phyloP scores from a whole-genome alignment of 805 yeast species.

The Candida maltosa region DNA sequence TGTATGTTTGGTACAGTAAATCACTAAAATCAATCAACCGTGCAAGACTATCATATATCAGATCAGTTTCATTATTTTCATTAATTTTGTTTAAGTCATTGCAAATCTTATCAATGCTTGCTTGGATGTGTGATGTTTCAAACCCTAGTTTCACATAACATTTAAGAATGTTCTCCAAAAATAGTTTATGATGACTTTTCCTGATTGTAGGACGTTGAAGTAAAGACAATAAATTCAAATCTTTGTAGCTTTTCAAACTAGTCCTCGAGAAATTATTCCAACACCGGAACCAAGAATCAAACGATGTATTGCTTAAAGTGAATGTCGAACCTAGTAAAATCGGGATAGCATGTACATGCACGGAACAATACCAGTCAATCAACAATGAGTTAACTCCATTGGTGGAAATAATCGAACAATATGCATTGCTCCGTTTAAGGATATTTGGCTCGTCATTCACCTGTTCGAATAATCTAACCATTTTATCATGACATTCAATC shows the following conservation, averaged over 20 bases:
- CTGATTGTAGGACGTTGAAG: slow-evolving; percentile 53
- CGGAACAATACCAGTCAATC: slow-evolving; percentile 18
- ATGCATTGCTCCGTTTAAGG: slow-evolving; percentile 1
- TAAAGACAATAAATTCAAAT: slow-evolving; percentile 52
- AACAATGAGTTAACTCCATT: no score
- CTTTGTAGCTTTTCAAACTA: slow-evolving; percentile 32
- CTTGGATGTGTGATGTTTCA: slow-evolving; percentile 8
- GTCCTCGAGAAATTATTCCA: slow-evolving; percentile 32
- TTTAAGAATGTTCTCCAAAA: slow-evolving; percentile 35
- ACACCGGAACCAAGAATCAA: slow-evolving; percentile 21
- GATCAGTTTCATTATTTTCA: background rate
- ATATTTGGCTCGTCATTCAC: no score
- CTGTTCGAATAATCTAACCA: no score
- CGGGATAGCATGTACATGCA: no score
- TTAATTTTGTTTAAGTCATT: slow-evolving; percentile 10
- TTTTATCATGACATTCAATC: slow-evolving; percentile 20
- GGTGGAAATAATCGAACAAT: no score
- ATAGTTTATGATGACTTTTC: slow-evolving; percentile 46
- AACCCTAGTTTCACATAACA: slow-evolving; percentile 17
- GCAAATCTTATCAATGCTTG: slow-evolving; percentile 10
- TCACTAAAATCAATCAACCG: slow-evolving; percentile 3
- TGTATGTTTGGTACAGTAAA: background rate
- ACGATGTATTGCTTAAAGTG: background rate
- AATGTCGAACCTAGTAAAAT: no score
- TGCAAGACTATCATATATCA: background rate